phyloP scores from a whole-genome alignment of 225 moss, liverwort and hornwort genomes.

The Thuidium tamariscinum region DNA sequence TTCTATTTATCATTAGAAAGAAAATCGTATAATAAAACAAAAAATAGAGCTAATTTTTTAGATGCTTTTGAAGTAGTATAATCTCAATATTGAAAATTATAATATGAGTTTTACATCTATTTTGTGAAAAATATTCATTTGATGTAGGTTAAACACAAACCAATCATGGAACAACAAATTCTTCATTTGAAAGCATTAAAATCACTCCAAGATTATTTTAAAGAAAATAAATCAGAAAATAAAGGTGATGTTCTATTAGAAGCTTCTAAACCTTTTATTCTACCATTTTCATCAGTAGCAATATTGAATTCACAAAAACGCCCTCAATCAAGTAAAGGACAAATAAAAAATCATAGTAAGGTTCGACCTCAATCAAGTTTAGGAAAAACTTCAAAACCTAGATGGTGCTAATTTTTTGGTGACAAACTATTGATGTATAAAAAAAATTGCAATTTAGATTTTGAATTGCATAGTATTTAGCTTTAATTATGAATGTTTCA shows the following conservation, averaged over 20 bases:
- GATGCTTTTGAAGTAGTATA: background rate
- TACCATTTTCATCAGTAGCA: background rate
- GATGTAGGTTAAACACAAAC: conserved; percentile 23
- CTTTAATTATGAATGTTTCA: background rate
- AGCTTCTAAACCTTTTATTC: background rate
- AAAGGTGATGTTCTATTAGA: background rate
- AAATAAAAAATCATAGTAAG: background rate
- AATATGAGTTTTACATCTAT: background rate
- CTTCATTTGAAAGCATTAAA: conserved; percentile 18
- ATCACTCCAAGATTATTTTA: conserved; percentile 13
- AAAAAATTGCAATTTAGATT: background rate
- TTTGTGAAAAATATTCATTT: background rate
- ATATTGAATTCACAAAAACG: background rate
- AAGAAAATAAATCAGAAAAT: background rate
- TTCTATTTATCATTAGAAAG: background rate
- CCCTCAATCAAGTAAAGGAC: background rate
- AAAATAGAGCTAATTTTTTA: background rate
- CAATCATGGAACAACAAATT: conserved; percentile 29
- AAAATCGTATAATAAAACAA: too few species aligned
- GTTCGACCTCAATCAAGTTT: background rate
- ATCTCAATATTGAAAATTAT: background rate
- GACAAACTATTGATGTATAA: background rate
- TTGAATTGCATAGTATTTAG: background rate
- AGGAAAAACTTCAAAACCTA: background rate
- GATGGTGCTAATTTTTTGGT: background rate